These are phyloP conservation scores for Stagonosporopsis cucurbitacearum DNA, from an alignment of 2,329 filamentous ascomycete species.

Conservation along the genomic window DNA sequence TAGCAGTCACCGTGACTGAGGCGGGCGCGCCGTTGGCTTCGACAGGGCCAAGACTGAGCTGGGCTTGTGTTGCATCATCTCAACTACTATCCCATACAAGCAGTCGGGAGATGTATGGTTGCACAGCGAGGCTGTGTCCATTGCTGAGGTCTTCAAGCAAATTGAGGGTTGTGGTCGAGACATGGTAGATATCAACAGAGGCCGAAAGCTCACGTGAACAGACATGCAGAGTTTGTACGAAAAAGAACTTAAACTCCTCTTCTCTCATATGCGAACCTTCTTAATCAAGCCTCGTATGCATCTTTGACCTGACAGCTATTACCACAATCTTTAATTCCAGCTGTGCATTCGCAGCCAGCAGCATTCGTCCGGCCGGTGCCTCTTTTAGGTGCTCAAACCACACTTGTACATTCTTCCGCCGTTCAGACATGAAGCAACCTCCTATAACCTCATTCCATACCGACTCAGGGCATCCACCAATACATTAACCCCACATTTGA, in stretches of 20 bases:
- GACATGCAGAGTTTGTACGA: not conserved
- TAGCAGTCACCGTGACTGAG: not conserved
- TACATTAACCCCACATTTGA: not conserved
- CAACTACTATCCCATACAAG: not conserved
- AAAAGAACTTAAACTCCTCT: not conserved
- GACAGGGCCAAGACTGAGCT: not conserved
- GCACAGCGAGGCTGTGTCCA: not conserved
- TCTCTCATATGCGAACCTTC: not conserved
- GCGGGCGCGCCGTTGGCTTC: not conserved
- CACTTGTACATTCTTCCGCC: not conserved
- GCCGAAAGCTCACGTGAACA: not conserved
- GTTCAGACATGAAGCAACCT: not conserved
- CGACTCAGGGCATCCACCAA: not conserved
- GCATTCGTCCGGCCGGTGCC: no score
- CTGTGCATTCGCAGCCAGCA: not conserved
- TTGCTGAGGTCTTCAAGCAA: not conserved
- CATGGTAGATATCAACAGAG: not conserved
- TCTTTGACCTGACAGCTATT: not conserved
- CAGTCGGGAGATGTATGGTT: not conserved
- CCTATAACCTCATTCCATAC: not conserved
- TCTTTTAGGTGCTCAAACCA: not conserved
- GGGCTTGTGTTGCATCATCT: not conserved
- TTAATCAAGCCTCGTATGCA: not conserved
- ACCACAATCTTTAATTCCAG: not conserved
- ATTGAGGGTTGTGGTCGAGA: not conserved